phyloP scores from a whole-genome alignment of 2,329 filamentous ascomycete genomes.

The Triangularia setosa region DNA sequence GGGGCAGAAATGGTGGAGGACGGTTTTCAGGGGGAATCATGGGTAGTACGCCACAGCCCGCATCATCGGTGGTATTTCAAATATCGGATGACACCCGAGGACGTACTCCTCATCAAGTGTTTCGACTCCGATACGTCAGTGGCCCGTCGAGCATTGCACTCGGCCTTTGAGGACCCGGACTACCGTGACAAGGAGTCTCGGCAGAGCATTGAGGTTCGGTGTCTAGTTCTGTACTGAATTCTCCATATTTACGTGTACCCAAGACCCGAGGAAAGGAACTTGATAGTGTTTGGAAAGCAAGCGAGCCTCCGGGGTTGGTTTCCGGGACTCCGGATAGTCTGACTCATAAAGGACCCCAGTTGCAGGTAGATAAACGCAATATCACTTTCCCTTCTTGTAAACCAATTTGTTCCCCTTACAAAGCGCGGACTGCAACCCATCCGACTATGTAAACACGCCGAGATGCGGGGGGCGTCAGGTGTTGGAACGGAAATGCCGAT shows the following conservation, averaged over 20 bases:
- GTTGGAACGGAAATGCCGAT: not conserved
- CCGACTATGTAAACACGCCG: not conserved
- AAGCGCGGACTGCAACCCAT: not conserved
- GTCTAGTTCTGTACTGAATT: conserved; percentile 44
- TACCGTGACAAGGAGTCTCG: conserved; percentile 38
- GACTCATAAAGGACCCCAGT: not conserved
- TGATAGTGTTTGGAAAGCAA: not conserved
- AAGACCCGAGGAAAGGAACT: not conserved
- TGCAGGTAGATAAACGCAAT: not conserved
- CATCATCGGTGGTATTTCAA: conserved; percentile 50
- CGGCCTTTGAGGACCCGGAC: conserved; percentile 47
- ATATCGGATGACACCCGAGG: conserved; percentile 44
- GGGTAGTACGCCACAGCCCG: conserved; percentile 37
- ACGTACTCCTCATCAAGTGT: conserved; percentile 55
- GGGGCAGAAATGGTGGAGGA: conserved; percentile 36
- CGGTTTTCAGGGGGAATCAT: conserved; percentile 35
- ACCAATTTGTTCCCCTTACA: not conserved
- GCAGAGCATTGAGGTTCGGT: conserved; percentile 55
- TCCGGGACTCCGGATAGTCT: not conserved
- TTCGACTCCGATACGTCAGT: conserved; percentile 50
- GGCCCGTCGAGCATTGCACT: conserved; percentile 51
- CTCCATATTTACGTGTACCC: not conserved
- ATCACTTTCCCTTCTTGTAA: conserved; percentile 1
- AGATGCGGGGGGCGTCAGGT: conserved; percentile 5
- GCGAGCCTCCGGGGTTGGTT: not conserved